Evolutionary conservation across 345 rosid genomes (phyloP).

Genomic region (Citropsis articulata): DNA sequence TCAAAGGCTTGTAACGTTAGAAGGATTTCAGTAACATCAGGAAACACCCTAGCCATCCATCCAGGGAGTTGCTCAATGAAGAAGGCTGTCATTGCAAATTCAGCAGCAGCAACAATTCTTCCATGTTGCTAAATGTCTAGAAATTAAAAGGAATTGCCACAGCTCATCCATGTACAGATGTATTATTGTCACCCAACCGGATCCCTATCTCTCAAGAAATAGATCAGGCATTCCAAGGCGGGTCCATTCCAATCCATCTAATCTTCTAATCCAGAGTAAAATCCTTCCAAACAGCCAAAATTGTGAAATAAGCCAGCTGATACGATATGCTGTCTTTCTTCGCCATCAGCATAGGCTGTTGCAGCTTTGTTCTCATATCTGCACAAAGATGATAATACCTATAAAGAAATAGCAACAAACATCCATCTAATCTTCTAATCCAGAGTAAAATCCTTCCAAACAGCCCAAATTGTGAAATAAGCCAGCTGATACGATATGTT

Average conservation of each 20-base stretch:
- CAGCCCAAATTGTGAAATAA: neutral
- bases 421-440: neutral
- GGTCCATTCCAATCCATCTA: too few relatives aligned
- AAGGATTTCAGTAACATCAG: neutral
- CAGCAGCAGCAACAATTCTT: neutral
- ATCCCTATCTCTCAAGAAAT: neutral
- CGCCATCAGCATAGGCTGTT: neutral
- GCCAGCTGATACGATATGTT: neutral
- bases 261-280: neutral
- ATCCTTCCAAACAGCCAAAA: neutral
- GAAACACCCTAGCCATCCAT: neutral
- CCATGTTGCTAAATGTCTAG: neutral
- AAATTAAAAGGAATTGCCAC: neutral
- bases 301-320: neutral
- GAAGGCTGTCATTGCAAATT: neutral
- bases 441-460: too few relatives aligned
- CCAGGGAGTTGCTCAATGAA: neutral
- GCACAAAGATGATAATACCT: neutral
- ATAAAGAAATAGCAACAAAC: too few relatives aligned
- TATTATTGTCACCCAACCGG: neutral
- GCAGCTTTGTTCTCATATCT: constrained; percentile 8
- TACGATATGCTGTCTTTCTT: neutral
- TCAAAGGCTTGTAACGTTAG: neutral
- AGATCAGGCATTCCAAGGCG: too few relatives aligned
- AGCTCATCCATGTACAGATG: neutral